Percentiles rank a stretch among this genome's conserved stretches.
Evolutionary conservation across 306 rosid genomes (phyloP).

Genomic region (Cyclanthera cordifolia): DNA sequence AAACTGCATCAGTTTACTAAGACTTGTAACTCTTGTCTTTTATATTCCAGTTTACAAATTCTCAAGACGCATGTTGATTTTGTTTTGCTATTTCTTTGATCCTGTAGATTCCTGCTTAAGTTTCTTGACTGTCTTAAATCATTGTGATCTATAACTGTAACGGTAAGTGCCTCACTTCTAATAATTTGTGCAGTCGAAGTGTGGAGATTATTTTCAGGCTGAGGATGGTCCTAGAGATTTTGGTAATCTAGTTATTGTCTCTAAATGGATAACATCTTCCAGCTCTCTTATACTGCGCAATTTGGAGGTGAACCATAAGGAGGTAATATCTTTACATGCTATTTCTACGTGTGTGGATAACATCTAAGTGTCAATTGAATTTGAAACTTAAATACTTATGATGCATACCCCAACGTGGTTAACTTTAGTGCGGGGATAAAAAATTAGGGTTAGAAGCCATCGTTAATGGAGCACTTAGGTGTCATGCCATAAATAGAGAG

Average conservation of each 20-base stretch:
- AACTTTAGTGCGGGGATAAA: not conserved
- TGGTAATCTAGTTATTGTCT: constrained; percentile 49
- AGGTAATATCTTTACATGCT: constrained; percentile 29
- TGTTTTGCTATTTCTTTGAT: not conserved
- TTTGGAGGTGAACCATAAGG: constrained; percentile 56
- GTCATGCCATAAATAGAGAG: not conserved
- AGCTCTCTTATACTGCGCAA: constrained; percentile 53
- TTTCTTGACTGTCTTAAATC: not conserved
- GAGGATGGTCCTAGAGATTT: constrained; percentile 84
- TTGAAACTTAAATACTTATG: not conserved
- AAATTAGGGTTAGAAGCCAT: not conserved
- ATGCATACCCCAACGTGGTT: not conserved
- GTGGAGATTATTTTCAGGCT: constrained; percentile 87
- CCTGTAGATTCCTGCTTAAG: not conserved
- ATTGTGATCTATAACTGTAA: not conserved
- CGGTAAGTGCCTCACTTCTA: not conserved
- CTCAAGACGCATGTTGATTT: not conserved
- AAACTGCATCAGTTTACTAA: not conserved
- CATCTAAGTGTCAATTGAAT: not conserved
- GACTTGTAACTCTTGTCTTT: not conserved
- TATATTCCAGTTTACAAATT: not conserved
- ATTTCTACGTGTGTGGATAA: not conserved
- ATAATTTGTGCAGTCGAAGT: constrained; percentile 39
- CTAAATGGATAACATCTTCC: constrained; percentile 58
- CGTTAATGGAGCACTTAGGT: not conserved